Base-by-base conservation (phyloP, 352 stramenopile species). In the Phytophthora fragariaefolia region DNA sequence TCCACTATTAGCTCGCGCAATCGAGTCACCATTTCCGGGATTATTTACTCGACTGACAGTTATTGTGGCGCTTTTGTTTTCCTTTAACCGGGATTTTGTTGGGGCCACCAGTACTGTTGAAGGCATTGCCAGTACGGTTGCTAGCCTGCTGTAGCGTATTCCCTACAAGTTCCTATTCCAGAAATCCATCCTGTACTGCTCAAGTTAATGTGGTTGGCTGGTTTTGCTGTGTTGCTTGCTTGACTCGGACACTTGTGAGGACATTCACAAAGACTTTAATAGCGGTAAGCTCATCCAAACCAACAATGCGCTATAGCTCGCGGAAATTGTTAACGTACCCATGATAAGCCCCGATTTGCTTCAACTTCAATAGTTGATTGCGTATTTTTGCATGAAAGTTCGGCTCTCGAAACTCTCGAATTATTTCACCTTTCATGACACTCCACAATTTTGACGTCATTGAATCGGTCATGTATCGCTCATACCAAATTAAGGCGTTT, bases 111-210 rank as follows among this genome's bases (percentile, higher is more conserved):
- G n/a, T n/a, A n/a, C n/a, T n/a, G n/a, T n/a, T n/a, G n/a, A n/a
- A n/a, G n/a, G n/a, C 50, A 38, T 28, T 22, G 27, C n/a, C 32
- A 6, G 12, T 34, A 6, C 12, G 15, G 46, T n/a, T 3, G 18
- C n/a, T 49, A 17, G 48, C 15, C 28, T 3, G 34, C 32, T 6
- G 58, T 2, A 27, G 18, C 7, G 13, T 27, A 57, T 69, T 32
- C 38, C 53, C 20, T 58, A 24, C 20, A n/a, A 58, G 10, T 22
- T 58, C 51, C 8, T 32, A 56, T 30, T 61, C 50, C 2, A 61
- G 20, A 22, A 67, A 54, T 18, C 59, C 50, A 43, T 60, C 49
- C 27, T 67, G 27, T 2, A 61, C 49, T 10, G 59, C 59, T 8
- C 24, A 27, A 4, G 27, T 53, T 1, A 67, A 30, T 3, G 40